Evolutionary conservation across 805 yeast species (phyloP).

Genomic region (Komagataella populi): DNA sequence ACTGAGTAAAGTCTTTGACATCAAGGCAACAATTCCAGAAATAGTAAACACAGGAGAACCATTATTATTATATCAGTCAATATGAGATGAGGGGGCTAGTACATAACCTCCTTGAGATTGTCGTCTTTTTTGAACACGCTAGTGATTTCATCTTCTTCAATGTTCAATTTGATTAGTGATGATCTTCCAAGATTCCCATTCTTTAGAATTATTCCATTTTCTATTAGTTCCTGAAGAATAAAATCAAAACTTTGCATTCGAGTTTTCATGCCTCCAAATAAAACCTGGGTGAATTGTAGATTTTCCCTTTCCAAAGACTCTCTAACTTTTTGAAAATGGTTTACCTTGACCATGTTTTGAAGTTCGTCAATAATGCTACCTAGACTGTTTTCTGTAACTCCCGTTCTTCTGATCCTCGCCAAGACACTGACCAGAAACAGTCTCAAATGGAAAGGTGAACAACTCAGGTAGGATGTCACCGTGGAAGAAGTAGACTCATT

Average conservation of each 20-base stretch:
- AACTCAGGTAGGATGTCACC: slow-evolving; percentile 37
- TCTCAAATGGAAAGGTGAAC: slow-evolving; percentile 58
- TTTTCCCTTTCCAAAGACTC: slow-evolving; percentile 10
- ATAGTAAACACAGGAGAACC: slow-evolving; percentile 87
- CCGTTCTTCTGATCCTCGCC: slow-evolving; percentile 49
- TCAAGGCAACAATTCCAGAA: slow-evolving; percentile 74
- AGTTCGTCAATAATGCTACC: slow-evolving; percentile 77
- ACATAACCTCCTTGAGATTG: slow-evolving; percentile 19
- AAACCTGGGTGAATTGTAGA: slow-evolving; percentile 11
- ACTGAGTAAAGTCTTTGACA: slow-evolving; percentile 80
- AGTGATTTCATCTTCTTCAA: slow-evolving; percentile 58
- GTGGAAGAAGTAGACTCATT: slow-evolving; percentile 72
- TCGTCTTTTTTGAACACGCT: slow-evolving; percentile 47
- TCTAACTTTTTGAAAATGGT: slow-evolving; percentile 15
- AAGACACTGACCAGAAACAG: slow-evolving; percentile 59
- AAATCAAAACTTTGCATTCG: slow-evolving; percentile 48
- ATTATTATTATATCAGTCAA: slow-evolving; percentile 44
- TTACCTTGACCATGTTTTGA: slow-evolving; percentile 21
- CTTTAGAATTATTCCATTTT: slow-evolving; percentile 61
- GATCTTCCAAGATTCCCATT: slow-evolving; percentile 63
- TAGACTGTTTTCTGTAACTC: slow-evolving; percentile 53
- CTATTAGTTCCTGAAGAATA: slow-evolving; percentile 56
- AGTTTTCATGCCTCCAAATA: slow-evolving; percentile 16
- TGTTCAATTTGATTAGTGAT: slow-evolving; percentile 46
- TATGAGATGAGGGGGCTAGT: background rate